A percentile compares a stretch with the other conserved stretches of the same genome.
Conservation (phyloP, 306 rosid species). For the Acacia acuminata region DNA sequence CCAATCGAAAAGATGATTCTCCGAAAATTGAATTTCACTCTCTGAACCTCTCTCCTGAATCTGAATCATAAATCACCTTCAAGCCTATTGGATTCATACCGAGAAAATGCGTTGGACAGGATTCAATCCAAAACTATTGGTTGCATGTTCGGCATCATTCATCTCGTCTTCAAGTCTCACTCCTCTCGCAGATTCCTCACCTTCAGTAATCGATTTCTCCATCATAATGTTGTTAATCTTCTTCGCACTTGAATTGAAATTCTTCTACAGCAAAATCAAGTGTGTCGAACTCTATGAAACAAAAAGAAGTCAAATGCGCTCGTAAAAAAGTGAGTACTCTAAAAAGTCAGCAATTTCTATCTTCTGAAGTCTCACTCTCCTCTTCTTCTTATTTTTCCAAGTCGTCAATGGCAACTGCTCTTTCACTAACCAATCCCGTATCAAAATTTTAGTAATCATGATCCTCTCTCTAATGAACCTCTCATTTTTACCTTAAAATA, state of each 20-base stretch:
- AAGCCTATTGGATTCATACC: constrained; percentile 31
- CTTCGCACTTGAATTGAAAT: neutral
- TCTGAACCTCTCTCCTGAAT: no score
- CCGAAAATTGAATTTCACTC: no score
- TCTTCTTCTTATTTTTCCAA: neutral
- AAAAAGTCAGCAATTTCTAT: constrained; percentile 44
- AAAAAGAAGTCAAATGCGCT: neutral
- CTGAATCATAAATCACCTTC: no score
- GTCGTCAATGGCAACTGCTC: constrained; percentile 45
- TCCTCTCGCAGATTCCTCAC: constrained; percentile 68
- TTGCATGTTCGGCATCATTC: constrained; percentile 86
- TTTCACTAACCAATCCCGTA: constrained; percentile 41
- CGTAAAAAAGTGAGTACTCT: neutral
- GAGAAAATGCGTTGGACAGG: constrained; percentile 57
- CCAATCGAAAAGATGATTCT: no score
- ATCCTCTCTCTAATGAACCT: neutral
- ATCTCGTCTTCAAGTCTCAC: constrained; percentile 58
- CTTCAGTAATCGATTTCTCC: constrained; percentile 38
- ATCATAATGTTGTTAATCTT: neutral
- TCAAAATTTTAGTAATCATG: neutral
- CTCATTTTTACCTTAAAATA: neutral
- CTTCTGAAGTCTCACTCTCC: constrained; percentile 6
- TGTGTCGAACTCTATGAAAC: no score
- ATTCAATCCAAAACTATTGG: constrained; percentile 60
- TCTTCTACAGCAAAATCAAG: no score